Conservation (phyloP, 805 yeast species). For the Kodamaea jinghongensis region DNA sequence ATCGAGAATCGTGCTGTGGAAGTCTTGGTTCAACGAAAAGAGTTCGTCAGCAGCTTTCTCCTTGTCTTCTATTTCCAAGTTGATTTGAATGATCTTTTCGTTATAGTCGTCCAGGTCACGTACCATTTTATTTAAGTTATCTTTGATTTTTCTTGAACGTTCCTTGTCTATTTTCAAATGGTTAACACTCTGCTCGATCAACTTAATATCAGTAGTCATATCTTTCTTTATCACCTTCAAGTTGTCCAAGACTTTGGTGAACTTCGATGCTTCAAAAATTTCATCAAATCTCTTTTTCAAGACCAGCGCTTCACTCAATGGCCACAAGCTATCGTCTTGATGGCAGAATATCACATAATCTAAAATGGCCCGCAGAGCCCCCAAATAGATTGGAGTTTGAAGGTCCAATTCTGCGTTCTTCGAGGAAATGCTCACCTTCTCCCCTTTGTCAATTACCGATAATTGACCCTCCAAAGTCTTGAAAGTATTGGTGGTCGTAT, state of each 20-base stretch:
- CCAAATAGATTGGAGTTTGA: slow-evolving; percentile 77
- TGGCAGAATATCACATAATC: slow-evolving; percentile 96
- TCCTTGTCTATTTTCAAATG: slow-evolving; percentile 73
- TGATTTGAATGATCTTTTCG: slow-evolving; percentile 47
- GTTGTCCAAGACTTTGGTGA: slow-evolving; percentile 83
- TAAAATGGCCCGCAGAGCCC: slow-evolving; percentile 82
- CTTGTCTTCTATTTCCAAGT: slow-evolving; percentile 47
- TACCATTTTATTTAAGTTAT: slow-evolving; percentile 44
- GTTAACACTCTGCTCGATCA: slow-evolving; percentile 74
- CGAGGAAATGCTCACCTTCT: slow-evolving; percentile 71
- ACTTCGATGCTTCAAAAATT: slow-evolving; percentile 91
- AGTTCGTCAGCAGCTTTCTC: slow-evolving; percentile 59
- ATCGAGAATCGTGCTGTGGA: slow-evolving; percentile 66
- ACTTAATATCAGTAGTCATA: slow-evolving; percentile 67
- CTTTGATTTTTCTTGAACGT: slow-evolving; percentile 59
- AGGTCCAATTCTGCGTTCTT: slow-evolving; percentile 76
- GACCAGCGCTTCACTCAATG: slow-evolving; percentile 83
- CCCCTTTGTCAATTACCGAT: slow-evolving; percentile 61
- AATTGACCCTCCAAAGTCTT: slow-evolving; percentile 91
- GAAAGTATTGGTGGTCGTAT: slow-evolving; percentile 51
- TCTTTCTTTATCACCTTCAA: slow-evolving; percentile 76
- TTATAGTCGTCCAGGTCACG: slow-evolving; percentile 44
- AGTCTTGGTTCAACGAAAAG: slow-evolving; percentile 77
- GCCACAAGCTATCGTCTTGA: slow-evolving; percentile 97
- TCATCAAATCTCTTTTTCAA: slow-evolving; percentile 94